Percentiles rank a stretch among this genome's conserved stretches.
Conservation (phyloP, 2,329 filamentous ascomycete genomes). For the Alternaria postmessia region DNA sequence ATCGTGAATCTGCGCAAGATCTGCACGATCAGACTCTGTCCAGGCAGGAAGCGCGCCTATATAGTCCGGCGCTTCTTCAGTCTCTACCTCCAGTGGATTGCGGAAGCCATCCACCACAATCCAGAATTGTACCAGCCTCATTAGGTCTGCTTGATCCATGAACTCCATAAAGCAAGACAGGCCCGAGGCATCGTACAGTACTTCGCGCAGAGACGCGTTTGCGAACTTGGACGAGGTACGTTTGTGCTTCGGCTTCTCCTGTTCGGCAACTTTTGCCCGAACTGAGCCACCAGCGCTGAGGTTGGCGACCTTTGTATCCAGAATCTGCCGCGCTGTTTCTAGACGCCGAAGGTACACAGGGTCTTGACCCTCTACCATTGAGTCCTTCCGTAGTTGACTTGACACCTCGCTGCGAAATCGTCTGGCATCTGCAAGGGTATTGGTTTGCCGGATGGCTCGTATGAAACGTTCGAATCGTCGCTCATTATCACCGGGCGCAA, state of each 20-base stretch:
- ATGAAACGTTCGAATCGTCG: conserved; percentile 95
- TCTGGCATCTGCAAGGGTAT: conserved; percentile 90
- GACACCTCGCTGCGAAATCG: conserved; percentile 91
- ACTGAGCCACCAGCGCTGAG: conserved; percentile 72
- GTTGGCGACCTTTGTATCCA: conserved; percentile 88
- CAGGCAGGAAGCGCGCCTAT: conserved; percentile 64
- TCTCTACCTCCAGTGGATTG: conserved; percentile 88
- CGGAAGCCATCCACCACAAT: conserved; percentile 96
- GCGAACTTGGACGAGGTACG: conserved; percentile 70
- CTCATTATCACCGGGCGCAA: conserved; percentile 85
- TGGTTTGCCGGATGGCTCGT: conserved; percentile 84
- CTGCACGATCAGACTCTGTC: conserved; percentile 83
- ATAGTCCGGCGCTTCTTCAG: conserved; percentile 69
- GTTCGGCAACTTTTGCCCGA: conserved; percentile 50
- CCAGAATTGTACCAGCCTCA: conserved; percentile 96
- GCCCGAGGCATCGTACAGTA: conserved; percentile 88
- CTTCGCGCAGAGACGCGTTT: conserved; percentile 78
- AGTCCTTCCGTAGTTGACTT: conserved; percentile 88
- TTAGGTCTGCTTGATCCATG: conserved; percentile 89
- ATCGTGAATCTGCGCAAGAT: conserved; percentile 90
- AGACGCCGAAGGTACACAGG: conserved; percentile 85
- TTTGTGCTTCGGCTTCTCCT: conserved; percentile 49
- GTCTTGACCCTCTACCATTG: conserved; percentile 79
- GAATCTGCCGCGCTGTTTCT: conserved; percentile 87
- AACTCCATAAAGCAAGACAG: conserved; percentile 99